A percentile compares a stretch with the other conserved stretches of the same genome.
phyloP scores from a whole-genome alignment of 1,284 basidiomycete genomes.

The Cutaneotrichosporon sp. region DNA sequence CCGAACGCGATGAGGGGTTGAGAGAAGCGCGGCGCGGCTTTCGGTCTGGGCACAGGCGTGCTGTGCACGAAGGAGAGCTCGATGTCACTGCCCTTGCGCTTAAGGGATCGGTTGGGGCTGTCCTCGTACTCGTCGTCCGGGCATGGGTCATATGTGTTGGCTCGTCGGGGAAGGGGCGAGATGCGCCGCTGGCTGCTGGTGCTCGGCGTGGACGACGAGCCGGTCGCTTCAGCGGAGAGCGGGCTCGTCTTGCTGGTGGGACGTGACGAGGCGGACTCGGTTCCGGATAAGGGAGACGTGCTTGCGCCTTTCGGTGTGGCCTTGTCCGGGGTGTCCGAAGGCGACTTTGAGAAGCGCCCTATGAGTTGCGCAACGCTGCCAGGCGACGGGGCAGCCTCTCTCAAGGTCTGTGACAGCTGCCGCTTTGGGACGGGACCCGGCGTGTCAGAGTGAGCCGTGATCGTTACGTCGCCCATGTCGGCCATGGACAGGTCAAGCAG shows the following conservation, averaged over 20 bases:
- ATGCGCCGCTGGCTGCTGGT: conserved; percentile 10
- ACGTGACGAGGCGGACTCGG: neutral
- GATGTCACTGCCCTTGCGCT: conserved; percentile 22
- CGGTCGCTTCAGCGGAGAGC: neutral
- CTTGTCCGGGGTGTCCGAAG: neutral
- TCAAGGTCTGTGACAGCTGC: conserved; percentile 9
- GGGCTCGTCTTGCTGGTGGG: neutral
- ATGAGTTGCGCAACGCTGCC: conserved; percentile 11
- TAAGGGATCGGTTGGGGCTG: conserved; percentile 10
- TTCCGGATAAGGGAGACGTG: neutral
- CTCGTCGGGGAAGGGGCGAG: conserved; percentile 17
- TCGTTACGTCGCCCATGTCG: conserved; percentile 2
- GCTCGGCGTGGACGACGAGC: neutral
- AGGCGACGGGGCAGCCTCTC: conserved; percentile 8
- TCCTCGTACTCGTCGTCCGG: neutral
- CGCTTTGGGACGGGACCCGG: conserved; percentile 1
- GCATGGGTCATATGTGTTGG: neutral
- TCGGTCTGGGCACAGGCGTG: neutral
- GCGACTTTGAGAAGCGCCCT: conserved; percentile 8
- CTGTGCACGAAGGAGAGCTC: neutral
- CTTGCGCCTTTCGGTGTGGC: neutral
- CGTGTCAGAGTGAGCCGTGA: neutral
- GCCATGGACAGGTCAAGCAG: conserved; percentile 19
- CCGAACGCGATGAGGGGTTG: conserved; percentile 24
- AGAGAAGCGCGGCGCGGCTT: conserved; percentile 12